Evolutionary conservation across 2,329 filamentous ascomycete species (phyloP), one percentile per base, ranked within the genome.

Genomic region (Microsporum canis): DNA sequence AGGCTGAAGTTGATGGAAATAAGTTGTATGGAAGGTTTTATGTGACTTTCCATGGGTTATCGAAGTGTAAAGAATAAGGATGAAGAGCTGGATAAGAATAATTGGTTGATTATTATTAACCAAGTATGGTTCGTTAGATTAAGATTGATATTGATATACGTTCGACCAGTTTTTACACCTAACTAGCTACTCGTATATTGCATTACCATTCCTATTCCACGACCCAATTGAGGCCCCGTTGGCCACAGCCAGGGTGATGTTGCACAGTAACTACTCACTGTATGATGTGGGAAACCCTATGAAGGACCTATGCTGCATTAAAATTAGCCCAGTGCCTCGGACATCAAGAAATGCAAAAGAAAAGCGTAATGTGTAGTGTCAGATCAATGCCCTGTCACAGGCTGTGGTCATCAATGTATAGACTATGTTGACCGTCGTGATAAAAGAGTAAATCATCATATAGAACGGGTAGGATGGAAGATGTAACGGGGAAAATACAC

Each of bases 401-500:
- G 86, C 85, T 67, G 77, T 78, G 85, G 79, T 89, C 87, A 88
- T 89, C 87, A 90, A 87, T 77, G 81, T 78, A 75, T 78, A 82
- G 79, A 82, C 84, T 90, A 88, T 87, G 87, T 87, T 87, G 87
- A 90, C 87, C 87, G 87, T 90, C 87, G 87, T 90, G 87, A 89
- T 85, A 83, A 82, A 80, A 71, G 69, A 66, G 71, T 74, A 79
- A 81, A 83, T 88, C 85, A 88, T 88, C 85, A 86, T 86, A 65
- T 53, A 53, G 10, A 33, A 17, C 3, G 14, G n/a, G 27, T 33
- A 27, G 49, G 31, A n/a, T n/a, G 12, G 49, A 31, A 29, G 14
- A 53, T n/a, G 29, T 33, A 12, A n/a, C 23, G 23, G 10, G 14
- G 14, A 49, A 27, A 49, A 49, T 49, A 29, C 23, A 10, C 5